These are phyloP conservation scores for Raddia distichophylla DNA, from an alignment of 176 grass and related monocot species.

Conservation along the genomic window DNA sequence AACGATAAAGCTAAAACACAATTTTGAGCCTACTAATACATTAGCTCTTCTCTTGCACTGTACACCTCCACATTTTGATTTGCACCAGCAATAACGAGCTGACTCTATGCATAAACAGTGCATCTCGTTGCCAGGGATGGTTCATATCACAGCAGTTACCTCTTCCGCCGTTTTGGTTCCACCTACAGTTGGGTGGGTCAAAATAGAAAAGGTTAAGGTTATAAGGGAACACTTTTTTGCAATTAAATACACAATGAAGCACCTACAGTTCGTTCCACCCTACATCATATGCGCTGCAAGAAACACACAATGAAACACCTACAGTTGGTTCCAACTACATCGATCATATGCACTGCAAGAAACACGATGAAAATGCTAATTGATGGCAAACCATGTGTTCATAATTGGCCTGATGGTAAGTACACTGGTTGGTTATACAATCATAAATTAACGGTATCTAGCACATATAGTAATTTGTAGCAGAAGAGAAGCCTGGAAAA, in stretches of 20 bases:
- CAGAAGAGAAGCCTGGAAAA: not conserved
- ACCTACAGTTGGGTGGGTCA: constrained; percentile 47
- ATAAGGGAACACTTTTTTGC: not conserved
- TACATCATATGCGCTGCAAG: too few species aligned
- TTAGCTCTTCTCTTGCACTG: constrained; percentile 55
- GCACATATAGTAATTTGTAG: not conserved
- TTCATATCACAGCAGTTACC: constrained; percentile 43
- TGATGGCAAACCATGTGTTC: not conserved
- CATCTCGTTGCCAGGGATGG: constrained; percentile 34
- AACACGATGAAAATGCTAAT: not conserved
- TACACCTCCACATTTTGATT: constrained; percentile 51
- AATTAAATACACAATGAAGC: not conserved
- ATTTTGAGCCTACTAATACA: constrained; percentile 45
- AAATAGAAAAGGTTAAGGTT: not conserved
- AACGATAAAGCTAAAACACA: constrained; percentile 39
- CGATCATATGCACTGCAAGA: too few species aligned
- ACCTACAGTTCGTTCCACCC: too few species aligned
- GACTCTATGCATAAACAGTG: constrained; percentile 29
- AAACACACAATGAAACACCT: not conserved
- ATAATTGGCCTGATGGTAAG: not conserved
- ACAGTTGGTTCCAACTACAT: too few species aligned
- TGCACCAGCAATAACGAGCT: constrained; percentile 42
- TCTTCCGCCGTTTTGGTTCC: constrained; percentile 77
- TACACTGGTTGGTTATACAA: not conserved
- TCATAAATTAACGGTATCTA: not conserved